These are phyloP conservation scores for Yamadazyma endophytica DNA, from an alignment of 805 yeast genomes.

Conservation along the genomic window DNA sequence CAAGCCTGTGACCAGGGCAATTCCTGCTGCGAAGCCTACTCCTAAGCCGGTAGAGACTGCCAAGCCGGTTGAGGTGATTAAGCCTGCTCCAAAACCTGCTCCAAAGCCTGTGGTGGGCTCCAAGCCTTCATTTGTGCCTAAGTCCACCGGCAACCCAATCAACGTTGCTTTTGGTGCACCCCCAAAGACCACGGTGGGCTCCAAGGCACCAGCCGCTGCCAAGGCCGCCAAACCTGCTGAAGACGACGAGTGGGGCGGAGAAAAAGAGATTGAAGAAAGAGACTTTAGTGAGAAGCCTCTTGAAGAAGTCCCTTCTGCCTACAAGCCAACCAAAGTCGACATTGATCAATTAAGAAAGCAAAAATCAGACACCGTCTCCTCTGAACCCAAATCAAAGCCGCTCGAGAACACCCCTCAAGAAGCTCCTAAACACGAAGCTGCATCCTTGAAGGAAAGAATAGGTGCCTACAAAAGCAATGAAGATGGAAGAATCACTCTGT, in stretches of 20 bases:
- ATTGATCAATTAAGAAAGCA: slow-evolving; percentile 51
- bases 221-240: slow-evolving; percentile 20
- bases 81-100: slow-evolving; percentile 13
- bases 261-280: slow-evolving; percentile 52
- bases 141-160: slow-evolving; percentile 39
- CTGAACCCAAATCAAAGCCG: slow-evolving; percentile 28
- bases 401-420: slow-evolving; percentile 17
- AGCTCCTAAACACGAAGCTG: slow-evolving; percentile 45
- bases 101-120: slow-evolving; percentile 14
- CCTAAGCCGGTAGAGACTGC: slow-evolving; percentile 21
- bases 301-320: slow-evolving; percentile 55
- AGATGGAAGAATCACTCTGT: slow-evolving; percentile 51
- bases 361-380: slow-evolving; percentile 42
- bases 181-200: no score
- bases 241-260: slow-evolving; percentile 74
- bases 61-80: slow-evolving; percentile 16
- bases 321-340: slow-evolving; percentile 62
- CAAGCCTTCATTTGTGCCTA: slow-evolving; percentile 27
- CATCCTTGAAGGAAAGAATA: slow-evolving; percentile 43
- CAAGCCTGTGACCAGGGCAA: slow-evolving; percentile 23
- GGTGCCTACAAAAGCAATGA: slow-evolving; percentile 37
- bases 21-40: slow-evolving; percentile 25
- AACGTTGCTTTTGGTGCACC: no score
- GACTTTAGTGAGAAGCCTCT: slow-evolving; percentile 49
- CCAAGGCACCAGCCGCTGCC: slow-evolving; percentile 11